Base-by-base conservation (phyloP, 2,329 filamentous ascomycete genomes). In the Plectosphaerella cucumerina region DNA sequence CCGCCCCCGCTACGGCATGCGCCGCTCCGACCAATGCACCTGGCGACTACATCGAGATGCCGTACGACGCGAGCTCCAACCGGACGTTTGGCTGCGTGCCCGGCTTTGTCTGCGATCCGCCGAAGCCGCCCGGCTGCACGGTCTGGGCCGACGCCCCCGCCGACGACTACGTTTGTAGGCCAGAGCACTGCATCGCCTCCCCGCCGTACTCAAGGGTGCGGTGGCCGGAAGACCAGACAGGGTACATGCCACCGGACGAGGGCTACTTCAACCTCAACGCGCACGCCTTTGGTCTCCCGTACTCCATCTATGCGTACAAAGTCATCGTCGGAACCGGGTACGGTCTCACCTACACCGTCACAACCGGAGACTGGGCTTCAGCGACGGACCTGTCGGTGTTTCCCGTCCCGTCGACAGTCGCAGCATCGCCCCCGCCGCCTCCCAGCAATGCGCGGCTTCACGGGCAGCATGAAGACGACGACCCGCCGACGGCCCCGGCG, bases 211-310 rank as follows among this genome's bases (percentile, higher is more conserved):
- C 59, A 2, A 57, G 55, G 1, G 62, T 72, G 0, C 59, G 59
- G 1, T 83, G 79, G 80, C 58, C 63, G 0, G 57, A 62, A n/a
- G 70, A 73, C 50, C 49, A 68, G 44, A 80, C 76, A 0, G 56
- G 66, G 20, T 81, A 78, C 59, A 84, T 76, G 57, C 77, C 77
- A 2, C 71, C 76, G 2, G 71, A 69, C 1, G 60, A 70, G 0
- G 79, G 75, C 6, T 87, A 86, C 62, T 88, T 83, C 67, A 77
- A 87, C 53, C 72, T 88, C 17, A 71, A 83, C 51, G 70, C 85
- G 0, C 63, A 70, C 2, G 73, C 73, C 0, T 89, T 88, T 52
- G 84, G 84, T 4, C 68, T 88, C 18, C 78, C 73, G 48, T 84
- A 81, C 54, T 77, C 77, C 41, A 83, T 87, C 21, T 87, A 86